These are phyloP conservation scores for Thelonectria rubi DNA, from an alignment of 2,329 filamentous ascomycete species.

Conservation along the genomic window DNA sequence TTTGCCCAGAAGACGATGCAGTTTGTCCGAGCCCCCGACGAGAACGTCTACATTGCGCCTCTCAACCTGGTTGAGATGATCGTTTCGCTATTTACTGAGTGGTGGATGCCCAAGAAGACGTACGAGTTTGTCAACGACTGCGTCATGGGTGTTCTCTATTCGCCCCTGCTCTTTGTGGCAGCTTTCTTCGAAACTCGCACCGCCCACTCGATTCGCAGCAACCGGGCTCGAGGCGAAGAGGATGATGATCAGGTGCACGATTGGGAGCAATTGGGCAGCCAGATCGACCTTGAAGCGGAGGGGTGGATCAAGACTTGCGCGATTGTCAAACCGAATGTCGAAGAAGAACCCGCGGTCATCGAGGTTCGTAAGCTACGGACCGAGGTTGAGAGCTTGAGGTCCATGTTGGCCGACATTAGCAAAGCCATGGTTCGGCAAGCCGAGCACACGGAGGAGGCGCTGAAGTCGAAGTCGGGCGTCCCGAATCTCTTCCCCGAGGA, in stretches of 20 bases:
- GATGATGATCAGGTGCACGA: slow-evolving; percentile 91
- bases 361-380: slow-evolving; percentile 69
- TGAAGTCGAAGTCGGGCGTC: slow-evolving; percentile 11
- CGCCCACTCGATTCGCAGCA: slow-evolving; percentile 73
- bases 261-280: slow-evolving; percentile 83
- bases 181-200: slow-evolving; percentile 75
- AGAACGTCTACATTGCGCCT: slow-evolving; percentile 97
- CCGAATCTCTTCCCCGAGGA: slow-evolving; percentile 2
- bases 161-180: slow-evolving; percentile 80
- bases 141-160: slow-evolving; percentile 88
- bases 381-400: slow-evolving; percentile 67
- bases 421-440: slow-evolving; percentile 35
- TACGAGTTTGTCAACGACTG: slow-evolving; percentile 89
- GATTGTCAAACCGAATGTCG: slow-evolving; percentile 80
- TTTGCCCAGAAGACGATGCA: slow-evolving; percentile 96
- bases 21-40: slow-evolving; percentile 94
- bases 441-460: not conserved
- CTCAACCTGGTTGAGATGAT: slow-evolving; percentile 94
- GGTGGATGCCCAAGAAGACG: slow-evolving; percentile 82
- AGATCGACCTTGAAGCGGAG: slow-evolving; percentile 82
- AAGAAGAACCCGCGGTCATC: slow-evolving; percentile 77
- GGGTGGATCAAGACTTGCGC: slow-evolving; percentile 86
- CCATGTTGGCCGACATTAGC: slow-evolving; percentile 51
- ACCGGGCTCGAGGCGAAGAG: slow-evolving; percentile 81
- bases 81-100: slow-evolving; percentile 82